Evolutionary conservation across 2,329 filamentous ascomycete genomes (phyloP), one percentile per base, ranked within the genome.

Genomic region (Hymenoscyphus linearis): DNA sequence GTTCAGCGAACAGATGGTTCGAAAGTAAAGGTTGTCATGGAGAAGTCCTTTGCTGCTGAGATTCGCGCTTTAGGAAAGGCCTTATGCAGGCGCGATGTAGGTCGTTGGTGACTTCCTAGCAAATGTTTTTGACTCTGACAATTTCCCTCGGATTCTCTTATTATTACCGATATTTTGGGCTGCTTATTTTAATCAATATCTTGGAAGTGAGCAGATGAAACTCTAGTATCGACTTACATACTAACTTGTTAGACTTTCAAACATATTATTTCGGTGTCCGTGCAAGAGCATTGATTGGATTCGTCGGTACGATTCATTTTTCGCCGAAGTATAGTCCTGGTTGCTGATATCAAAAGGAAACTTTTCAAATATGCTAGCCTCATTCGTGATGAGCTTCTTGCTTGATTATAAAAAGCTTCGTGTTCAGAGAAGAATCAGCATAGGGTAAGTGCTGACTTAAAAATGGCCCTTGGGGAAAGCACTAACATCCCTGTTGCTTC

Each of bases 1-100:
- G 87, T 90, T 0, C 78, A 90, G 72, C 77, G 88, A 1, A 81
- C 79, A 2, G 87, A 90, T 61, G 86, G 87, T 0, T 70, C 72
- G 18, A 70, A 67, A 6, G 78, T 80, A 10, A 74, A 80, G 9
- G 71, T 90, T 57, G 72, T 74, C 0, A 86, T 90, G 27, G 71
- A 80, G 1, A 75, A 85, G 10, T 78, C 81, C 53, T 80, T 84
- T 0, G 80, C 78, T 74, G 75, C 75, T 25, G 88, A 90, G 72
- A 69, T 71, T 22, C 68, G 68, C 0, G 67, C 63, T 10, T 74
- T 77, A 64, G 63, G 69, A 4, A 67, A 60, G 31, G 68, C 73
- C 36, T 76, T 77, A 72, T 75, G 76, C 73, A 67, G 69, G 54
- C 62, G 75, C 14, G 59, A 70, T n/a, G 67, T 65, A 47, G 12